These are phyloP conservation scores for Lanzia echinophila DNA, from an alignment of 2,329 filamentous ascomycete species.

Conservation along the genomic window DNA sequence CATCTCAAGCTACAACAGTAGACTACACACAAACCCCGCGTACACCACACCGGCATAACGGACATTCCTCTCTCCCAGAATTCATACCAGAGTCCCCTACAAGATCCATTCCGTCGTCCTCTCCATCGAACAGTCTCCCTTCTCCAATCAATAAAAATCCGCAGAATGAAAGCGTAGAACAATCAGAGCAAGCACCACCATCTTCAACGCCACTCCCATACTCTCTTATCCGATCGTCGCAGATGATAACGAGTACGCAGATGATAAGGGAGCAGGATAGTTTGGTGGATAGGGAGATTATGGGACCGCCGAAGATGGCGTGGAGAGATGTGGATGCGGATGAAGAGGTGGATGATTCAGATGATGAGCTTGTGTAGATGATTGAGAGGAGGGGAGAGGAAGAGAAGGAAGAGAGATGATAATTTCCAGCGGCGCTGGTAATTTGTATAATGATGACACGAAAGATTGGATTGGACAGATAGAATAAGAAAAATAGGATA, in stretches of 20 bases:
- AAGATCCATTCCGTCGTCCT: constrained; percentile 12
- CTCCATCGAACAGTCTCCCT: neutral
- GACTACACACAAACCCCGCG: constrained; percentile 21
- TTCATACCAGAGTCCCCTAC: constrained; percentile 25
- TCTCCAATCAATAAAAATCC: neutral
- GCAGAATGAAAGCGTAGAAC: neutral
- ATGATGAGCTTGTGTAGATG: neutral
- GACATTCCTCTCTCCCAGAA: constrained; percentile 12
- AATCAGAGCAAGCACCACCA: neutral
- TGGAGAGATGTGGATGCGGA: neutral
- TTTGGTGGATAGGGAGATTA: constrained; percentile 2
- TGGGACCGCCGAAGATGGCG: neutral
- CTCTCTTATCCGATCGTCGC: neutral
- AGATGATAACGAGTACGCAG: constrained; percentile 2
- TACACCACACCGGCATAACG: neutral
- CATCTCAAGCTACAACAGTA: constrained; percentile 30
- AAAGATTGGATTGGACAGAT: constrained; percentile 41
- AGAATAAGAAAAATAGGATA: constrained; percentile 49
- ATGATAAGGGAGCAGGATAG: constrained; percentile 7
- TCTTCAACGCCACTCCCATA: neutral
- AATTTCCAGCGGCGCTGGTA: constrained; percentile 38
- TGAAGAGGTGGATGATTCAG: neutral
- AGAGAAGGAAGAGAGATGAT: constrained; percentile 52
- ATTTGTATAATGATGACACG: constrained; percentile 32
- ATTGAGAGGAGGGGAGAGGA: constrained; percentile 49